A percentile compares a stretch with the other conserved stretches of the same genome.
These are phyloP conservation scores for Tausonia pullulans DNA, from an alignment of 1,284 basidiomycete species.

Conservation along the genomic window DNA sequence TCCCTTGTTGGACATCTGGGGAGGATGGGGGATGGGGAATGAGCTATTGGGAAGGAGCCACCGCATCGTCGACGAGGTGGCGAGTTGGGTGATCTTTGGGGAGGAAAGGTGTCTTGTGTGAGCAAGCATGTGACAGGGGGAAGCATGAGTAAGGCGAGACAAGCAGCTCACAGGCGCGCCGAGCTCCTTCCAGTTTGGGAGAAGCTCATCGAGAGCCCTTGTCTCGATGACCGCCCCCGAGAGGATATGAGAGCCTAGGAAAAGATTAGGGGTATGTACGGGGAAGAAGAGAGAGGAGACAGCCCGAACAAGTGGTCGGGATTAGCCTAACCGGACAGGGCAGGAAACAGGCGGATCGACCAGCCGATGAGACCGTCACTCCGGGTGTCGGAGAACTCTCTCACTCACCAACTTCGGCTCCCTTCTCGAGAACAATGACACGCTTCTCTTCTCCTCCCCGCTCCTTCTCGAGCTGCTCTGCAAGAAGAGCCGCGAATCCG, in stretches of 20 bases:
- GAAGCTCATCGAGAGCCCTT: slow-evolving; percentile 76
- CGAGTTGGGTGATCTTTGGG: slow-evolving; percentile 62
- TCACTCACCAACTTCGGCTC: slow-evolving; percentile 73
- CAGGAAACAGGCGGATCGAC: background rate
- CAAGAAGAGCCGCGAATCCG: too few relatives aligned
- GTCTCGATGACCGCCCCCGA: slow-evolving; percentile 95
- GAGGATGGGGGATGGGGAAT: slow-evolving; percentile 86
- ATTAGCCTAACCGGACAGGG: background rate
- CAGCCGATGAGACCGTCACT: background rate
- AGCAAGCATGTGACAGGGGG: background rate
- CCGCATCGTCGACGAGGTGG: slow-evolving; percentile 73
- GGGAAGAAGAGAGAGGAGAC: background rate
- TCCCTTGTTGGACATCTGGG: slow-evolving; percentile 90
- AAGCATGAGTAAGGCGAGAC: background rate
- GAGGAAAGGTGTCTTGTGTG: background rate
- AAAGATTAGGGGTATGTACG: background rate
- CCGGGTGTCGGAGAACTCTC: background rate
- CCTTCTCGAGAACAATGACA: slow-evolving; percentile 93
- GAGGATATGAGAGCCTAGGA: slow-evolving; percentile 78
- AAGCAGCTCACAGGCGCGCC: slow-evolving; percentile 33
- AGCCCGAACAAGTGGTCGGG: too few relatives aligned
- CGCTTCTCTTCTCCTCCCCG: slow-evolving; percentile 63
- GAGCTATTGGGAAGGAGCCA: slow-evolving; percentile 63
- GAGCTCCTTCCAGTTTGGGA: slow-evolving; percentile 70
- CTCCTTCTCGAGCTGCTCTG: slow-evolving; percentile 72